Evolutionary conservation across 345 rosid genomes (phyloP).

Genomic region (Aquilaria sinensis): DNA sequence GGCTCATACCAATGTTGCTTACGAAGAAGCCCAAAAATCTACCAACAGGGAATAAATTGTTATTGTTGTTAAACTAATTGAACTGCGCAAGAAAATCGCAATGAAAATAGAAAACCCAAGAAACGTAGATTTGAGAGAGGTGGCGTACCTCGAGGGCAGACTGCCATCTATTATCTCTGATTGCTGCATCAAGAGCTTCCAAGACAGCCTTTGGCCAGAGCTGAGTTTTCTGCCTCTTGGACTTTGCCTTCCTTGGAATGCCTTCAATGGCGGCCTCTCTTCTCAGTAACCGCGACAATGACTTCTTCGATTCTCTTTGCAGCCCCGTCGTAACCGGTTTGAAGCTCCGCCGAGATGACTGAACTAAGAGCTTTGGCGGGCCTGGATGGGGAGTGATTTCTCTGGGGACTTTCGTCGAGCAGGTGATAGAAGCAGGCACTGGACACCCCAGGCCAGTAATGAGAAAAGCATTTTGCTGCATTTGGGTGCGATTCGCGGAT

Average conservation of each 20-base stretch:
- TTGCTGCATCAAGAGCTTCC: conserved; percentile 82
- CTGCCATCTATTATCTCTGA: conserved; percentile 44
- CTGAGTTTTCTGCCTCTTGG: conserved; percentile 54
- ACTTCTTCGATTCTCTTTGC: conserved; percentile 42
- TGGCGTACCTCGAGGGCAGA: conserved; percentile 64
- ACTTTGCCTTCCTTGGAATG: conserved; percentile 67
- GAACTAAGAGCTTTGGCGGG: conserved; percentile 7
- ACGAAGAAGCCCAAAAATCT: conserved; percentile 76
- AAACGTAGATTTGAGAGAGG: neutral
- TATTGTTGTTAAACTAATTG: neutral
- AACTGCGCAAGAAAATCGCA: neutral
- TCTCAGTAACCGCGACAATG: conserved; percentile 58
- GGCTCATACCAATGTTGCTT: conserved; percentile 80
- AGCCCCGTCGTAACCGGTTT: conserved; percentile 21
- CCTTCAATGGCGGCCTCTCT: conserved; percentile 60
- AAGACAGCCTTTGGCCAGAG: conserved; percentile 83
- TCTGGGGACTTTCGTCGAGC: conserved; percentile 32
- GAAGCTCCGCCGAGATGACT: conserved; percentile 20
- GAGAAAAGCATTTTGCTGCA: conserved; percentile 13
- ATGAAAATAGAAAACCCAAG: neutral
- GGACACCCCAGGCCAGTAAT: conserved; percentile 1
- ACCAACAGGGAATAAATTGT: conserved; percentile 2
- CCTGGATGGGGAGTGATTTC: conserved; percentile 9
- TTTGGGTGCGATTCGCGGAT: neutral
- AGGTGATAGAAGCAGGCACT: conserved; percentile 18